These are phyloP conservation scores for Pythium dissotocum DNA, from an alignment of 352 stramenopile genomes.

Conservation along the genomic window DNA sequence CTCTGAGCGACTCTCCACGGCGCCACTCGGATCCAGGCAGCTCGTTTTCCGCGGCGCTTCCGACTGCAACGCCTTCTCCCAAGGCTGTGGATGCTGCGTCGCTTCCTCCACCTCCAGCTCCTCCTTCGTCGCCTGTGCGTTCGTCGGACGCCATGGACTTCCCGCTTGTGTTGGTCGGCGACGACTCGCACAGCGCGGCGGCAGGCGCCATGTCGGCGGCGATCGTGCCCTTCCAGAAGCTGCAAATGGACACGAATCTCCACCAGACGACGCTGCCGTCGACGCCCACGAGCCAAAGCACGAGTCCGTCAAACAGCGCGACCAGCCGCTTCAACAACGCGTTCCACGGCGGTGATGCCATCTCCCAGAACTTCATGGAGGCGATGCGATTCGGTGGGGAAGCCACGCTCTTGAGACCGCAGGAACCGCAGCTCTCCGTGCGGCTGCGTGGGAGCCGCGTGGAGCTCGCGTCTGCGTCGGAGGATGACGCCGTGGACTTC, in stretches of 20 bases:
- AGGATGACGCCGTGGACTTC: constrained; percentile 78
- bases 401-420: constrained; percentile 28
- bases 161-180: constrained; percentile 54
- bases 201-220: constrained; percentile 39
- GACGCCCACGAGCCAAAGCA: not conserved
- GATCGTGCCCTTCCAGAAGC: constrained; percentile 82
- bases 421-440: constrained; percentile 75
- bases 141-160: constrained; percentile 38
- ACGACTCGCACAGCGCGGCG: constrained; percentile 8
- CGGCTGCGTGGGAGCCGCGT: constrained; percentile 63
- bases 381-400: constrained; percentile 58
- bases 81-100: not conserved
- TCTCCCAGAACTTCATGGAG: constrained; percentile 73
- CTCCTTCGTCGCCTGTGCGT: not conserved
- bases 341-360: constrained; percentile 28
- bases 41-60: not conserved
- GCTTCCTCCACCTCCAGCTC: constrained; percentile 5
- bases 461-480: constrained; percentile 64
- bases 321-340: constrained; percentile 11
- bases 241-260: constrained; percentile 77
- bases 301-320: constrained; percentile 18
- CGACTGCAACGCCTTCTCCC: not conserved
- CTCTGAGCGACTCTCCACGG: constrained; percentile 27
- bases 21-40: constrained; percentile 1
- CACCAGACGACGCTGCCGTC: constrained; percentile 67